Base-by-base conservation (phyloP, 352 stramenopile genomes). In the Globisporangium megalacanthum region DNA sequence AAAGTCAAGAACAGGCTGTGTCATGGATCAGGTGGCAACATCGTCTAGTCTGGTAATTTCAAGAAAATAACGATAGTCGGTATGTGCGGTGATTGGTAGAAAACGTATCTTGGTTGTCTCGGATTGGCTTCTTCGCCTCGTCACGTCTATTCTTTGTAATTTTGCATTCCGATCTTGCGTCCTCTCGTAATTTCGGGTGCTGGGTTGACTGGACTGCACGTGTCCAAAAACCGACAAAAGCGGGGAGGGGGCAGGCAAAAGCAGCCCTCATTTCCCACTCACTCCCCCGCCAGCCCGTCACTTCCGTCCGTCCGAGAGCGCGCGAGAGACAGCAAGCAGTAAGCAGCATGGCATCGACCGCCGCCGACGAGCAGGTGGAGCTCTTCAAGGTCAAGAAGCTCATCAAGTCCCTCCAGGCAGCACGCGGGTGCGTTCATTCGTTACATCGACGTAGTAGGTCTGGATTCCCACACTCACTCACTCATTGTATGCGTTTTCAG, bases 361-460 rank as follows among this genome's bases (percentile, higher is more conserved):
- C 58, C 55, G 77, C 86, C 51, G 91, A 98, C 56, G 86, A 94
- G 51, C 96, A 99, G 77, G 97, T 99, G 58, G 96, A 99, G 77
- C 98, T 99, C 62, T 99, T 98, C 88, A 99, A 99, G 79, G 94
- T 99, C 36, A 99, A 99, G 86, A 99, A 99, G 86, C 90, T 99
- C 36, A 99, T 99, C 75, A 99, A 99, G 77, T 99, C 94, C 60
- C 91, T 99, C 19, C 78, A 94, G 64, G 75, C 75, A 44, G 86
- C 86, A 45, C 72, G 81, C 46, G 87, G 83, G 68, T 90, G 88
- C 65, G 80, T 93, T 20, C 14, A 0, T 42, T n/a, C n/a, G n/a
- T n/a, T n/a, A n/a, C n/a, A n/a, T n/a, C n/a, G n/a, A n/a, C n/a
- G 36, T 42, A 42, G 36, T 41, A 41, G 36, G n/a, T n/a, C n/a